Conservation (phyloP, 148 eudicot genomes). For the Persicaria tinctoria region DNA sequence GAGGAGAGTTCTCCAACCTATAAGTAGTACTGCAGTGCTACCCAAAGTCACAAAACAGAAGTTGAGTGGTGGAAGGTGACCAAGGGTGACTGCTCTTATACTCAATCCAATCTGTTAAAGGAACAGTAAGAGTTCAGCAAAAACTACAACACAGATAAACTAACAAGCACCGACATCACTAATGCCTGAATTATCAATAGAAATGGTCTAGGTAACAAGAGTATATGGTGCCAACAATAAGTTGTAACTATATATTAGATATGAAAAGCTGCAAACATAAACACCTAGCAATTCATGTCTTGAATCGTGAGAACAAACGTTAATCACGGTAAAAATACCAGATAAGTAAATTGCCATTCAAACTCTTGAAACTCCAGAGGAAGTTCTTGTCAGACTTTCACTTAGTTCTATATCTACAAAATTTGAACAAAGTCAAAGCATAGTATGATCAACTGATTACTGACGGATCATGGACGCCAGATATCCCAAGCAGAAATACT, state of each 20-base stretch:
- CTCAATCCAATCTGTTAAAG: slow-evolving; percentile 51
- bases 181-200: not conserved
- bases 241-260: not conserved
- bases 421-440: not conserved
- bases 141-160: not conserved
- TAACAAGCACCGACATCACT: not conserved
- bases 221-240: not conserved
- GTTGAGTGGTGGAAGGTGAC: slow-evolving; percentile 23
- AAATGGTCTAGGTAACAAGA: not conserved
- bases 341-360: not conserved
- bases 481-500: not conserved
- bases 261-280: not conserved
- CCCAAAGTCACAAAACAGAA: slow-evolving; percentile 9
- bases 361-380: not conserved
- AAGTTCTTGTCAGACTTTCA: not conserved
- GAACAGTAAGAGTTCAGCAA: not conserved
- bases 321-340: not conserved
- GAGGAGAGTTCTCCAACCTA: too few species aligned
- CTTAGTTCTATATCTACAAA: not conserved
- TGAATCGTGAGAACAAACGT: not conserved
- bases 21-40: too few species aligned
- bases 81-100: slow-evolving; percentile 44
- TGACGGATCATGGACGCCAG: not conserved
- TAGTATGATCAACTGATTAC: not conserved
- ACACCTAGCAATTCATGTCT: not conserved